Conservation (phyloP, 352 stramenopile genomes). For the Phytopythium aichiense region DNA sequence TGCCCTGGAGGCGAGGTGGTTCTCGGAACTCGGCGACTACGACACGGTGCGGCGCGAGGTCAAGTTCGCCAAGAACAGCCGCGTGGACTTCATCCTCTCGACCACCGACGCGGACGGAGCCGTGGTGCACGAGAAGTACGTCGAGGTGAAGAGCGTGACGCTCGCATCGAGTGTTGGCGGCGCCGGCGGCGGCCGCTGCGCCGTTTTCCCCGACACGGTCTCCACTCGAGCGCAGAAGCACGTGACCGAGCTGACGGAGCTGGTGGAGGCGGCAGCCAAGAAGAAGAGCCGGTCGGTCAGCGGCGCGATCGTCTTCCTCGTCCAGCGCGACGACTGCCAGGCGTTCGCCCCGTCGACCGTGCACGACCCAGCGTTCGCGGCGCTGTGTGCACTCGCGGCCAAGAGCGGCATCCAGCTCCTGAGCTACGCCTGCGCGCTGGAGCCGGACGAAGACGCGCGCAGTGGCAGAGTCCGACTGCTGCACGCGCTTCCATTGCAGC, state of each 20-base stretch:
- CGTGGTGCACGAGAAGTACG: conserved; percentile 55
- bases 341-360: conserved; percentile 58
- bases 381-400: conserved; percentile 46
- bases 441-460: conserved; percentile 31
- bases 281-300: conserved; percentile 22
- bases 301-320: conserved; percentile 65
- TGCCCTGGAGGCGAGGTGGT: conserved; percentile 53
- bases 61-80: conserved; percentile 76
- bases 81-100: conserved; percentile 80
- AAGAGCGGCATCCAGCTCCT: conserved; percentile 54
- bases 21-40: conserved; percentile 56
- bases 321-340: conserved; percentile 75
- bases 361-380: conserved; percentile 65
- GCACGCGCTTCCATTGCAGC: conserved; percentile 28
- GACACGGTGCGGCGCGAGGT: conserved; percentile 63
- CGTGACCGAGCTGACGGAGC: conserved; percentile 64
- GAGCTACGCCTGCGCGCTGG: conserved; percentile 50
- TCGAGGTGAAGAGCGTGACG: conserved; percentile 86
- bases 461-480: conserved; percentile 39
- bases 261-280: conserved; percentile 24
- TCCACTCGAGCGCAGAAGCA: conserved; percentile 75
- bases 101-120: conserved; percentile 23
- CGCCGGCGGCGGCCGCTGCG: conserved; percentile 22
- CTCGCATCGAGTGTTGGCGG: conserved; percentile 20
- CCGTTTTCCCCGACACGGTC: conserved; percentile 78